These are phyloP conservation scores for Thraustochytrium striatum DNA, from an alignment of 352 stramenopile genomes.

Conservation along the genomic window DNA sequence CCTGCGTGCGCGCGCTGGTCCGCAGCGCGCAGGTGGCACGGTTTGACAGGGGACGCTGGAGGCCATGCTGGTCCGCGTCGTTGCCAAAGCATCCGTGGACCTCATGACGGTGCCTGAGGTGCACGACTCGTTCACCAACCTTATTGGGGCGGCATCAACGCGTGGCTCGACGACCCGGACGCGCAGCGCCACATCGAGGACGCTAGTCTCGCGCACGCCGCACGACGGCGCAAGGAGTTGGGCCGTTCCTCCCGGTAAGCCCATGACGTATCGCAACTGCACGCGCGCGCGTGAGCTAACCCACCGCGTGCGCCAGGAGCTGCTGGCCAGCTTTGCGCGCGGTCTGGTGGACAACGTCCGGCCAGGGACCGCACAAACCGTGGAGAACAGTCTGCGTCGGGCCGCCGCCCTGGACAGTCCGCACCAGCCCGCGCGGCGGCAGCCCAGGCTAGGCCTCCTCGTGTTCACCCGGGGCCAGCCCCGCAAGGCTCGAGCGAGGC, in stretches of 20 bases:
- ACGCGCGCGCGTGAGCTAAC: not conserved
- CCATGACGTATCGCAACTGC: not conserved
- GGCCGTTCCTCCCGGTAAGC: not conserved
- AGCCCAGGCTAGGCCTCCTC: too few relatives aligned
- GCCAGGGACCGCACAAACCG: too few relatives aligned
- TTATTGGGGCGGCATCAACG: constrained; percentile 46
- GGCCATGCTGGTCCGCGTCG: constrained; percentile 8
- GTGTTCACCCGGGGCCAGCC: too few relatives aligned
- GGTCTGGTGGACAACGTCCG: constrained; percentile 16
- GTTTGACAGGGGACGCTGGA: not conserved
- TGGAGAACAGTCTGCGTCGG: too few relatives aligned
- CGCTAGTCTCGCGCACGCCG: not conserved
- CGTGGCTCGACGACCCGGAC: constrained; percentile 17
- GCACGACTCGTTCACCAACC: constrained; percentile 13
- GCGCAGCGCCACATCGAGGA: constrained; percentile 20
- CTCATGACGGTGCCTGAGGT: constrained; percentile 23
- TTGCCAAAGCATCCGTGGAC: not conserved
- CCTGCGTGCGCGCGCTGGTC: not conserved
- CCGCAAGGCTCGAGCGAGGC: too few relatives aligned
- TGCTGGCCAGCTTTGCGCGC: constrained; percentile 1
- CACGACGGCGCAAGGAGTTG: not conserved
- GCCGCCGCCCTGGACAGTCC: too few relatives aligned
- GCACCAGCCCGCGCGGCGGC: too few relatives aligned
- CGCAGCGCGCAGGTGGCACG: not conserved
- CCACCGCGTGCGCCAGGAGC: not conserved